Conservation (phyloP, 1,284 basidiomycete genomes). For the Crepidotus sp. region DNA sequence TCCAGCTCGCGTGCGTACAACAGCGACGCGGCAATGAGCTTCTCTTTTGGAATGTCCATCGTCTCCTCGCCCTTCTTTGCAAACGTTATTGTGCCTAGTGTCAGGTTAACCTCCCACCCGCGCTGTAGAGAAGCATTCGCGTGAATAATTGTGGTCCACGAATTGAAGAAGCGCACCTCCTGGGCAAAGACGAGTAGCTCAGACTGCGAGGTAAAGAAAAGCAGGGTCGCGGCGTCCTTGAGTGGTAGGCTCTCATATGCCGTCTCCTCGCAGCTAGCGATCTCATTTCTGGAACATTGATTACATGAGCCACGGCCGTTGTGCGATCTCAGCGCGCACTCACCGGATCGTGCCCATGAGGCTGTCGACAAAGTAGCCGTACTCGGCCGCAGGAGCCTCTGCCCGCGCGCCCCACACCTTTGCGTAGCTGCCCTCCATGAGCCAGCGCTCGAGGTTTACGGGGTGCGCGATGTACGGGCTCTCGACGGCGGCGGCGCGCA, state of each 20-base stretch:
- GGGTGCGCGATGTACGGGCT: constrained; percentile 81
- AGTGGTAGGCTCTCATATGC: constrained; percentile 84
- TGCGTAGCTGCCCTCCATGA: constrained; percentile 98
- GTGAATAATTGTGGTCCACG: background rate
- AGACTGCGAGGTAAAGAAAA: constrained; percentile 78
- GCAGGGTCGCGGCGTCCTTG: constrained; percentile 78
- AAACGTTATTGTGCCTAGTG: constrained; percentile 52
- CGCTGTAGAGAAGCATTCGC: constrained; percentile 36
- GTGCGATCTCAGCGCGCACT: constrained; percentile 17
- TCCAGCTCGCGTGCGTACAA: constrained; percentile 79
- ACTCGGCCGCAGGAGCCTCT: constrained; percentile 80
- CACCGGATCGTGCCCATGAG: constrained; percentile 90
- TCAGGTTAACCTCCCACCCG: constrained; percentile 65
- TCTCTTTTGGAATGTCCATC: constrained; percentile 74
- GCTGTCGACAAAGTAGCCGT: constrained; percentile 85
- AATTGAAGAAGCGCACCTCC: constrained; percentile 37
- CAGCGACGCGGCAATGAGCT: constrained; percentile 67
- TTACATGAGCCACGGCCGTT: background rate
- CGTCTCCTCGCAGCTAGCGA: constrained; percentile 86
- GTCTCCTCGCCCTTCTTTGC: constrained; percentile 67
- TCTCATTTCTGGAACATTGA: constrained; percentile 62
- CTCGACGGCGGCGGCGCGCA: constrained; percentile 65
- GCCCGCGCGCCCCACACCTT: constrained; percentile 96
- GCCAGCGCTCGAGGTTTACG: constrained; percentile 89
- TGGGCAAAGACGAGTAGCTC: constrained; percentile 75